Evolutionary conservation across 129 eudicot species (phyloP).

Genomic region (Pulicaria dysenterica): DNA sequence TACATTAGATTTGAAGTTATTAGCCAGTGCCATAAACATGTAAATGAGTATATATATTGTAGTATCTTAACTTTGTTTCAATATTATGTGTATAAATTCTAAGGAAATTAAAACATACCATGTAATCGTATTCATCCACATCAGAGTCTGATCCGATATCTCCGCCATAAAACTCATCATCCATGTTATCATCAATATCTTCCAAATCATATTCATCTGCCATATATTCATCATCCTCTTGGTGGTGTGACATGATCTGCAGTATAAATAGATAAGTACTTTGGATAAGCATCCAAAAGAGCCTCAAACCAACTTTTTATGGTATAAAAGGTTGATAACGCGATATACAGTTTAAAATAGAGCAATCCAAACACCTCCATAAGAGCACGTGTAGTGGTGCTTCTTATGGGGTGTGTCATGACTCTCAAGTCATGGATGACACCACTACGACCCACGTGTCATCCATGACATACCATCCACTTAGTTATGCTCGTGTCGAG

Average conservation of each 20-base stretch:
- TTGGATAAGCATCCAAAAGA: not conserved
- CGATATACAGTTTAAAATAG: too few relatives aligned
- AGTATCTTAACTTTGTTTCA: not conserved
- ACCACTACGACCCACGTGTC: too few relatives aligned
- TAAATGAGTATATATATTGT: not conserved
- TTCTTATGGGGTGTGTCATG: too few relatives aligned
- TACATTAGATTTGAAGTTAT: slow-evolving; percentile 19
- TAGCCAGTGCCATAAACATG: not conserved
- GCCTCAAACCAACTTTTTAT: too few relatives aligned
- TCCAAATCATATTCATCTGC: slow-evolving; percentile 83
- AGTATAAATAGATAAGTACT: slow-evolving; percentile 17
- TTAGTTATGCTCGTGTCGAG: too few relatives aligned
- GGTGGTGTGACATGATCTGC: slow-evolving; percentile 69
- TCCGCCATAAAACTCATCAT: slow-evolving; percentile 56
- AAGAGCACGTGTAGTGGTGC: too few relatives aligned
- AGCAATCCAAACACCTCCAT: too few relatives aligned
- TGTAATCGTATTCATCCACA: slow-evolving; percentile 63
- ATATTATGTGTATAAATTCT: not conserved
- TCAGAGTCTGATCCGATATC: slow-evolving; percentile 71
- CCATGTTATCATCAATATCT: slow-evolving; percentile 68
- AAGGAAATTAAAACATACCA: slow-evolving; percentile 39
- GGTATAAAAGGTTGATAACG: too few relatives aligned
- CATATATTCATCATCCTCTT: slow-evolving; percentile 58
- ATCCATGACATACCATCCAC: too few relatives aligned
- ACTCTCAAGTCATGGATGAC: too few relatives aligned